phyloP scores from a whole-genome alignment of 257 asterid genomes.

The Fraxinus quadrangulata region DNA sequence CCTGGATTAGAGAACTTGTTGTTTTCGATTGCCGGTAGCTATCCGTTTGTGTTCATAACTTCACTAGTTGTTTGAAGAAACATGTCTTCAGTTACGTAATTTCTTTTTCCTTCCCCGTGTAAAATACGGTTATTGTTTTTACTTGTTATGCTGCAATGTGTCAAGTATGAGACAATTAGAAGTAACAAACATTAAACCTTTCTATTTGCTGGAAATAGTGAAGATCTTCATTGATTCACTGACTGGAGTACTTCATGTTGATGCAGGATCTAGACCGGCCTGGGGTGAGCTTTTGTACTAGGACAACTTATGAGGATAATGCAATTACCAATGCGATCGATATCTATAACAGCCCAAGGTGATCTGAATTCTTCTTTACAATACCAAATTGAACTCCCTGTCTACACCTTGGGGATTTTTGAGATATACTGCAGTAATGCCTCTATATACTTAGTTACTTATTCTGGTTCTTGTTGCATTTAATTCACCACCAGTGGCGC shows the following conservation, averaged over 20 bases:
- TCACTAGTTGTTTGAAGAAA: not conserved
- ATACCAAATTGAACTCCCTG: slow-evolving; percentile 1
- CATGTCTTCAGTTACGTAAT: not conserved
- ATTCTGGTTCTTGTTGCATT: slow-evolving; percentile 27
- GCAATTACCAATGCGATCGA: slow-evolving; percentile 65
- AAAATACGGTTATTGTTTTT: not conserved
- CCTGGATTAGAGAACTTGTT: not conserved
- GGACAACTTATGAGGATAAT: slow-evolving; percentile 72
- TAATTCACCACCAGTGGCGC: slow-evolving; percentile 47
- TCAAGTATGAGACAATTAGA: not conserved
- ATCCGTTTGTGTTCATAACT: not conserved
- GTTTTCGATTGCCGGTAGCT: not conserved
- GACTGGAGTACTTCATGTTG: slow-evolving; percentile 20
- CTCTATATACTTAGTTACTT: slow-evolving; percentile 1
- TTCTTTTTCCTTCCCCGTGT: not conserved
- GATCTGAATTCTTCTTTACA: slow-evolving; percentile 22
- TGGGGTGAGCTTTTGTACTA: slow-evolving; percentile 62
- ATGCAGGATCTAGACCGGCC: slow-evolving; percentile 62
- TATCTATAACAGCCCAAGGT: slow-evolving; percentile 58
- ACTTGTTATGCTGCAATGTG: not conserved
- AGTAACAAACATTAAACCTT: not conserved
- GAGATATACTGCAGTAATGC: slow-evolving; percentile 10
- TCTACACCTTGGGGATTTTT: slow-evolving; percentile 10
- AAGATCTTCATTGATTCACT: not conserved
- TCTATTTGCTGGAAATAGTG: not conserved